Percentiles rank a stretch among this genome's conserved stretches.
phyloP scores from a whole-genome alignment of 768 basidiomycete genomes.

The Trametes cubensis region DNA sequence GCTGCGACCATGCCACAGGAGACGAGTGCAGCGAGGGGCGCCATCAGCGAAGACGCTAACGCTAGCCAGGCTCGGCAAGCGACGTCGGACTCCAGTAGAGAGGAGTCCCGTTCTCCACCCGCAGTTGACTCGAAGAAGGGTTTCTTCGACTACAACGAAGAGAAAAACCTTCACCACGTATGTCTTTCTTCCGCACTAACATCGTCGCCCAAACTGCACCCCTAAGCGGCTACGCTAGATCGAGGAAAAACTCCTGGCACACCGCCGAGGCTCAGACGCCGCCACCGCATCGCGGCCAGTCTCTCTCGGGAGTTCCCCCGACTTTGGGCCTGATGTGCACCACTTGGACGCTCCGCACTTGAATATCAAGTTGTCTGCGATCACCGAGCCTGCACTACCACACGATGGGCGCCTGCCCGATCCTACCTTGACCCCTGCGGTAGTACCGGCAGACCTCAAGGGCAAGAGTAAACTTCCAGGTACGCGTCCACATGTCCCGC shows the following conservation, averaged over 20 bases:
- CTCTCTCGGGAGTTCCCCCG: conserved; percentile 28
- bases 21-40: neutral
- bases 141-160: conserved; percentile 80
- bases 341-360: conserved; percentile 37
- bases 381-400: conserved; percentile 32
- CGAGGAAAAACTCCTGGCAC: conserved; percentile 71
- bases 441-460: conserved; percentile 2
- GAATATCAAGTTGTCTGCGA: conserved; percentile 43
- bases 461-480: conserved; percentile 13
- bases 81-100: conserved; percentile 16
- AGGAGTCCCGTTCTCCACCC: conserved; percentile 29
- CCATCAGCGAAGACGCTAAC: neutral
- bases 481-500: conserved; percentile 3
- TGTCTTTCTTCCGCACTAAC: conserved; percentile 20
- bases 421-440: neutral
- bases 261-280: conserved; percentile 64
- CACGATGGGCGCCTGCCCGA: conserved; percentile 14
- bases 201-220: neutral
- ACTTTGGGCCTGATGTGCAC: conserved; percentile 11
- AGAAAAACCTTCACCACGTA: conserved; percentile 76
- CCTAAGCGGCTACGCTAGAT: conserved; percentile 47
- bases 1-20: neutral
- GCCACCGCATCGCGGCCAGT: conserved; percentile 40
- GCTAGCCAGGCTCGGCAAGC: neutral
- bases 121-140: conserved; percentile 64